Percentiles rank a stretch among this genome's conserved stretches.
Conservation (phyloP, 768 basidiomycete species). For the Dioszegia crocea region DNA sequence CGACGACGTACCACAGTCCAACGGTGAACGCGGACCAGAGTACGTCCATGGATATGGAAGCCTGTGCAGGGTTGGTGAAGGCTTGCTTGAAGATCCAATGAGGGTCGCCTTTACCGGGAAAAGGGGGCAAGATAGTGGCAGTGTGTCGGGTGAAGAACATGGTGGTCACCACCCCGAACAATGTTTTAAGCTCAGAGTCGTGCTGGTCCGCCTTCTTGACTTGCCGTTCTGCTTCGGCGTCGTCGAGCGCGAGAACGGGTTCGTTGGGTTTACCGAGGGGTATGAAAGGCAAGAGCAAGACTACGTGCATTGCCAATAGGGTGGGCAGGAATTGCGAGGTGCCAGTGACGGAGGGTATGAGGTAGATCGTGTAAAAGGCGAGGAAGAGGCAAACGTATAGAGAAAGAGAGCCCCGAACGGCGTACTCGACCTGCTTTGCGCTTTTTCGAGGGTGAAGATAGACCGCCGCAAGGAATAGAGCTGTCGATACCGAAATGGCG, state of each 20-base stretch:
- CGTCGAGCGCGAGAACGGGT: not conserved
- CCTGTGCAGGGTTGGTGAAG: slow-evolving; percentile 59
- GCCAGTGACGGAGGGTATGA: slow-evolving; percentile 53
- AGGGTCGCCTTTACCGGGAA: slow-evolving; percentile 22
- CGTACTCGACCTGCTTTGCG: not conserved
- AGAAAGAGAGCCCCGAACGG: not conserved
- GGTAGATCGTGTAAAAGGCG: slow-evolving; percentile 54
- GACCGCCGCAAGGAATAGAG: slow-evolving; percentile 61
- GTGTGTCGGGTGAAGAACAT: slow-evolving; percentile 4
- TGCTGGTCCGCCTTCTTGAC: not conserved
- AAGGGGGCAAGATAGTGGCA: slow-evolving; percentile 1
- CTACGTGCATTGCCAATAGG: slow-evolving; percentile 61
- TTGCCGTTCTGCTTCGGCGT: not conserved
- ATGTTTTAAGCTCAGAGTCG: not conserved
- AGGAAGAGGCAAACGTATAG: slow-evolving; percentile 49
- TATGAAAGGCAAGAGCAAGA: slow-evolving; percentile 59
- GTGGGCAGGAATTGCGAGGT: slow-evolving; percentile 57
- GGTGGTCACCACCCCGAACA: not conserved
- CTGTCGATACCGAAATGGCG: slow-evolving; percentile 64
- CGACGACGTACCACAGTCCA: slow-evolving; percentile 27
- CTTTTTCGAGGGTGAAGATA: slow-evolving; percentile 41
- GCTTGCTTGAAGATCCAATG: slow-evolving; percentile 2
- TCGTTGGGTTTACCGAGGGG: not conserved
- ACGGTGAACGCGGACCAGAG: slow-evolving; percentile 53
- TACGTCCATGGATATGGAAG: slow-evolving; percentile 64